Evolutionary conservation across 768 basidiomycete genomes (phyloP).

Genomic region (Mycena vulgaris): DNA sequence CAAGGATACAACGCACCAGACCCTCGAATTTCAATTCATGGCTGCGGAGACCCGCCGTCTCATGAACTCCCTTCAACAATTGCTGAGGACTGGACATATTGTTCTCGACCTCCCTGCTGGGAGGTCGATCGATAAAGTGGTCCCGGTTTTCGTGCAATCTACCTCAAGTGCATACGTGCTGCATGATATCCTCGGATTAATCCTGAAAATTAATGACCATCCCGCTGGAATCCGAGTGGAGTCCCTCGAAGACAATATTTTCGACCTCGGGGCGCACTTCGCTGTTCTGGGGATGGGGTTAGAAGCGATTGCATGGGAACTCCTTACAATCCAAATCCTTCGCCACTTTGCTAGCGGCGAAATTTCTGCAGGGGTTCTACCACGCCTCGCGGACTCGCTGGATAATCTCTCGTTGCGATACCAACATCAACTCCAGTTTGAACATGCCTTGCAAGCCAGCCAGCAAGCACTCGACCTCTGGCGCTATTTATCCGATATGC

Average conservation of each 20-base stretch:
- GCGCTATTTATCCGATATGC: background rate
- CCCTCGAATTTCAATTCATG: background rate
- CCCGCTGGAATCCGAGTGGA: background rate
- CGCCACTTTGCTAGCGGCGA: background rate
- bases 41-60: background rate
- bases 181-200: background rate
- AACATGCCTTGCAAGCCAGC: constrained; percentile 1
- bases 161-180: background rate
- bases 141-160: background rate
- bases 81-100: no score
- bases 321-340: background rate
- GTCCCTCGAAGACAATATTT: background rate
- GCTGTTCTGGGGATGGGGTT: background rate
- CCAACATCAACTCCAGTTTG: background rate
- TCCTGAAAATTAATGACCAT: background rate
- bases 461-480: background rate
- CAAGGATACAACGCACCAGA: background rate
- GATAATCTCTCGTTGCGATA: background rate
- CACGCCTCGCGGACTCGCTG: background rate
- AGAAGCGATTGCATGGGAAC: background rate
- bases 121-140: background rate
- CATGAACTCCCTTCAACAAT: background rate
- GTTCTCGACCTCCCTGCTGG: background rate
- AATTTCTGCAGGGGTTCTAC: background rate
- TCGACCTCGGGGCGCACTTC: background rate